Evolutionary conservation across 1,284 basidiomycete species (phyloP).

Genomic region (Chiua sp.): DNA sequence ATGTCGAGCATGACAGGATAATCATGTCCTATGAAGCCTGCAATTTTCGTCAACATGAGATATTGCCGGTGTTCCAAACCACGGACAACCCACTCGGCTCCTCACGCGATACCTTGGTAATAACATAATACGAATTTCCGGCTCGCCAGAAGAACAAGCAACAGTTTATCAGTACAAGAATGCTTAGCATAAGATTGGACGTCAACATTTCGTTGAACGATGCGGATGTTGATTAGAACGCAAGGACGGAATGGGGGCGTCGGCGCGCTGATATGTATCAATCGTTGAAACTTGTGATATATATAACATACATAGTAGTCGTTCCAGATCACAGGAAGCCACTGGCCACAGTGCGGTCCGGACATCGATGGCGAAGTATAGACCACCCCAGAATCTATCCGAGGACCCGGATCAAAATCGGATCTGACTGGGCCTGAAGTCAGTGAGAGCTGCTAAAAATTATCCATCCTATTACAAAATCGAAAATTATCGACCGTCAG

Average conservation of each 20-base stretch:
- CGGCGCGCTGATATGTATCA: neutral
- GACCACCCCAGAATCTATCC: neutral
- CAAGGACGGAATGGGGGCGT: neutral
- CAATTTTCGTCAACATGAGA: neutral
- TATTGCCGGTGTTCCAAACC: neutral
- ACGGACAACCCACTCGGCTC: constrained; percentile 1
- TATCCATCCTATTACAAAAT: too few relatives aligned
- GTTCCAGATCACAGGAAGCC: neutral
- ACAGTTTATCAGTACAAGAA: constrained; percentile 6
- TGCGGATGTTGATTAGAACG: neutral
- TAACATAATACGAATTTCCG: neutral
- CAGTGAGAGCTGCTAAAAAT: too few relatives aligned
- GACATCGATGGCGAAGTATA: neutral
- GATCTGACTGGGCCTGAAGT: too few relatives aligned
- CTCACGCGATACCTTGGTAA: neutral
- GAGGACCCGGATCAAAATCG: too few relatives aligned
- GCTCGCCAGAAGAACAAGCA: constrained; percentile 10
- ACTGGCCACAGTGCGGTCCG: neutral
- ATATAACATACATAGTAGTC: neutral
- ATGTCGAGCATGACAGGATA: constrained; percentile 13
- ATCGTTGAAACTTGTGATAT: neutral
- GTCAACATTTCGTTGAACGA: neutral
- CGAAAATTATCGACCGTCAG: too few relatives aligned
- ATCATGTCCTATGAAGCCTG: constrained; percentile 10
- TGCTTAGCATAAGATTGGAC: neutral